phyloP scores from a whole-genome alignment of 495 filamentous ascomycete genomes.

The Aspergillus leporis region DNA sequence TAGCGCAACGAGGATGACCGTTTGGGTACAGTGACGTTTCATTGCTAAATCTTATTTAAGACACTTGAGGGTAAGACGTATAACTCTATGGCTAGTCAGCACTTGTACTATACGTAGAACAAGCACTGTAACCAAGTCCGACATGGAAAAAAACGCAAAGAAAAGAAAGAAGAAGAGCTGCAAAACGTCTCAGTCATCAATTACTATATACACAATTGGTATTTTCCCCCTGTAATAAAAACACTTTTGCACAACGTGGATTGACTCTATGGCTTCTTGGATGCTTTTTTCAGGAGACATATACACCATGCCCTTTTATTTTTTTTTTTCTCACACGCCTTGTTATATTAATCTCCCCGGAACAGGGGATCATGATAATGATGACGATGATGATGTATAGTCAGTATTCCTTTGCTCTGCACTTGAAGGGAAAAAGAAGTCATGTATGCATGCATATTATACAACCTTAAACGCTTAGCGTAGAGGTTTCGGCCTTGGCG shows the following conservation, averaged over 20 bases:
- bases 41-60: no score
- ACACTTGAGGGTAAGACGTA: no score
- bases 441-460: background rate
- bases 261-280: background rate
- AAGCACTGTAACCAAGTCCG: background rate
- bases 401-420: background rate
- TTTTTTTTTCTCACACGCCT: background rate
- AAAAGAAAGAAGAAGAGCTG: background rate
- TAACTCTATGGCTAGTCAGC: no score
- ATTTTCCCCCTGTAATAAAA: background rate
- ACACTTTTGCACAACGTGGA: background rate
- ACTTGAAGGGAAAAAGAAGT: background rate
- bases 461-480: slow-evolving; percentile 50
- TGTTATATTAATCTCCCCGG: background rate
- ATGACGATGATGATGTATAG: background rate
- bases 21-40: no score
- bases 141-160: background rate
- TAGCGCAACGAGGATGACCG: no score
- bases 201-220: slow-evolving; percentile 4
- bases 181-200: background rate
- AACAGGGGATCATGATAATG: no score
- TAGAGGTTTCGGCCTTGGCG: slow-evolving; percentile 46
- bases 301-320: background rate
- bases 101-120: no score
- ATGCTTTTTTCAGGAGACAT: background rate